A percentile compares a stretch with the other conserved stretches of the same genome.
phyloP scores from a whole-genome alignment of 257 asterid species.

The Gentiana straminea region DNA sequence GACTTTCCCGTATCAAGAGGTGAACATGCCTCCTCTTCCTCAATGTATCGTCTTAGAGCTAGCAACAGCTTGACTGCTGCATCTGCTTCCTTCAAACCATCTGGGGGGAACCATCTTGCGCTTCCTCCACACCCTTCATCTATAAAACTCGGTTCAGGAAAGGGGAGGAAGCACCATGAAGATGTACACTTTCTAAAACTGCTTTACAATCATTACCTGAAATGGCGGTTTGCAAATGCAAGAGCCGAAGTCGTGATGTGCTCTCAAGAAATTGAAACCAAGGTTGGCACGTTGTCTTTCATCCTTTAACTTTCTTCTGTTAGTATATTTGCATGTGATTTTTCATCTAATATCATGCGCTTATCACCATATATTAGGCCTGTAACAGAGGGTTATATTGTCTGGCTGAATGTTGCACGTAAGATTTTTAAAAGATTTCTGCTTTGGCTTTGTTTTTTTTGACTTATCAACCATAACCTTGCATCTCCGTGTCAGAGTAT shows the following conservation, averaged over 20 bases:
- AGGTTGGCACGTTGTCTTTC: conserved; percentile 30
- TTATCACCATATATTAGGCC: neutral
- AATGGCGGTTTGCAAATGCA: conserved; percentile 62
- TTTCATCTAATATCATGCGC: neutral
- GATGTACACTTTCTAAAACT: conserved; percentile 61
- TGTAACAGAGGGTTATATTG: neutral
- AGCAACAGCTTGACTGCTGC: conserved; percentile 9
- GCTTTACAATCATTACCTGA: conserved; percentile 45
- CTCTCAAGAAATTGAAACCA: conserved; percentile 40
- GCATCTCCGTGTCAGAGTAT: no score
- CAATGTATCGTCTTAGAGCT: conserved; percentile 13
- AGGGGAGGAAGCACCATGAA: conserved; percentile 47
- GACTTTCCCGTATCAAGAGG: conserved; percentile 22
- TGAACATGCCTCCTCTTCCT: conserved; percentile 7
- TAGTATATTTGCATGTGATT: neutral
- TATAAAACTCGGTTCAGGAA: conserved; percentile 33
- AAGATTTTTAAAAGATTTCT: no score
- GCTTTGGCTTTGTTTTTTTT: no score
- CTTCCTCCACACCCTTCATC: conserved; percentile 68
- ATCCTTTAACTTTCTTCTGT: neutral
- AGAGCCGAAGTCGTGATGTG: conserved; percentile 47
- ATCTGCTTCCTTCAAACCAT: conserved; percentile 18
- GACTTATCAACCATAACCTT: no score
- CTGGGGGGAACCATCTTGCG: conserved; percentile 20
- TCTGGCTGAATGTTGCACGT: neutral